Evolutionary conservation across 2,329 filamentous ascomycete genomes (phyloP).

Genomic region (Ustulina deusta): DNA sequence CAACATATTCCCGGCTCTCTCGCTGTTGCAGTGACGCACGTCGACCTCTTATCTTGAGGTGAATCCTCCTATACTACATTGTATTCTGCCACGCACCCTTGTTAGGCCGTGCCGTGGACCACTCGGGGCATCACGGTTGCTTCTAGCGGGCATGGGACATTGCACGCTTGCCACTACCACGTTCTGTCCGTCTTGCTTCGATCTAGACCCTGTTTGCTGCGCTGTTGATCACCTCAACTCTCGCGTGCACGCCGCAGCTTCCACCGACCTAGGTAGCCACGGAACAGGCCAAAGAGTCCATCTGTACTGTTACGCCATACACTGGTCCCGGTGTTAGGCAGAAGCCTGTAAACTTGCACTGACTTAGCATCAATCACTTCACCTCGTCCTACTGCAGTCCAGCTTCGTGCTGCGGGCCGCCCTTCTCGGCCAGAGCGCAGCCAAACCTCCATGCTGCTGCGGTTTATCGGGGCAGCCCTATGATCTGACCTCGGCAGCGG

Average conservation of each 20-base stretch:
- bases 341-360: conserved; percentile 6
- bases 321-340: conserved; percentile 15
- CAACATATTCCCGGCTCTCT: neutral
- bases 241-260: conserved; percentile 24
- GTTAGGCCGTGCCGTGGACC: conserved; percentile 40
- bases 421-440: conserved; percentile 25
- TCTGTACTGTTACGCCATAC: conserved; percentile 18
- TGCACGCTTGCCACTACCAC: conserved; percentile 34
- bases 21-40: conserved; percentile 14
- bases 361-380: conserved; percentile 23
- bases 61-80: conserved; percentile 10
- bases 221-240: conserved; percentile 17
- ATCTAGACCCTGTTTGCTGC: conserved; percentile 24
- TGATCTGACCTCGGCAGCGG: conserved; percentile 48
- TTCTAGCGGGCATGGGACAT: conserved; percentile 37
- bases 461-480: conserved; percentile 53
- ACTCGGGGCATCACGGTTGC: conserved; percentile 45
- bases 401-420: conserved; percentile 25
- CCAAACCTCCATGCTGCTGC: conserved; percentile 41
- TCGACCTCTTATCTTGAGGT: conserved; percentile 16
- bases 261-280: neutral
- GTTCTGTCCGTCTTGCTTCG: conserved; percentile 30
- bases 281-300: conserved; percentile 14
- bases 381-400: conserved; percentile 26
- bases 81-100: conserved; percentile 39